Conservation (phyloP, 352 stramenopile species). For the Pythium apleroticum region DNA sequence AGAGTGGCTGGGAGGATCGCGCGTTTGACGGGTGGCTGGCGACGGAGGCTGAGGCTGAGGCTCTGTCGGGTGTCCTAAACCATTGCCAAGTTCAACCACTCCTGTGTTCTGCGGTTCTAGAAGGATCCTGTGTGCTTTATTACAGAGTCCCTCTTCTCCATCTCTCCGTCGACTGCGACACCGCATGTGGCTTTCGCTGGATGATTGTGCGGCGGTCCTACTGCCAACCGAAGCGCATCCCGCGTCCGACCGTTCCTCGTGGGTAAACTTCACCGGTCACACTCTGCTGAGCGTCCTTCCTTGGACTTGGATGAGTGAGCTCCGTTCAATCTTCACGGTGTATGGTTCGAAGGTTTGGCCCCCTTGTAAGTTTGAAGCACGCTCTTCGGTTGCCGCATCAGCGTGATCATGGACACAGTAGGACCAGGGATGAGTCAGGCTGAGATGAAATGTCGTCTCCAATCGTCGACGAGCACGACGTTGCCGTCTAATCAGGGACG, state of each 20-base stretch:
- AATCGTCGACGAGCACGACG: background rate
- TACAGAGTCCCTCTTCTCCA: background rate
- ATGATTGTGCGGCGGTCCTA: background rate
- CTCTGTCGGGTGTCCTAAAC: background rate
- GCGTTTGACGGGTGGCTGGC: background rate
- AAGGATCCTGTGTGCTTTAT: background rate
- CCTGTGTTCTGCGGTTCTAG: background rate
- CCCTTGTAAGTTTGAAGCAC: background rate
- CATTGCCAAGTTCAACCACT: slow-evolving; percentile 1
- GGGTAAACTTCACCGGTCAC: background rate
- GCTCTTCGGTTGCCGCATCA: background rate
- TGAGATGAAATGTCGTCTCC: slow-evolving; percentile 2
- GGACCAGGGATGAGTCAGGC: background rate
- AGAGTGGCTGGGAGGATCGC: no score
- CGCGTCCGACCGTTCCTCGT: background rate
- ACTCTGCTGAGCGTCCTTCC: no score
- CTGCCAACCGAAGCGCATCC: background rate
- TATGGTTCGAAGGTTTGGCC: background rate
- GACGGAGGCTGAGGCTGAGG: background rate
- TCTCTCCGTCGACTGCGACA: background rate
- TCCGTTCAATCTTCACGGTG: no score
- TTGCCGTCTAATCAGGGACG: background rate
- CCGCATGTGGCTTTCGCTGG: background rate
- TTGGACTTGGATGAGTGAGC: no score
- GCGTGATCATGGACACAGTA: background rate